These are phyloP conservation scores for Sclerotinia glacialis DNA, from an alignment of 2,329 filamentous ascomycete species.

Conservation along the genomic window DNA sequence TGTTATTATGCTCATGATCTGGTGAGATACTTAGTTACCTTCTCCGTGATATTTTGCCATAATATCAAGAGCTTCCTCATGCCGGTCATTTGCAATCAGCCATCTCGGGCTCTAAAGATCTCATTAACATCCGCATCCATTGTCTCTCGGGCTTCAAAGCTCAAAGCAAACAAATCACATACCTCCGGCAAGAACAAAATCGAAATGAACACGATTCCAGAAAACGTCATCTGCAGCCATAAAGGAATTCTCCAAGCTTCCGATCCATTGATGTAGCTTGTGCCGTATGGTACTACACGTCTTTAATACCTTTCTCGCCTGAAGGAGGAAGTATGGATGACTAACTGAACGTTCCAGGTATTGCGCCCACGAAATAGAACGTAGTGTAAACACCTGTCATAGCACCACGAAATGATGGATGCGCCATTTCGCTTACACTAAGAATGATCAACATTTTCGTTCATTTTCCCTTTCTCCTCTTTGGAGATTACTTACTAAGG, in stretches of 20 bases:
- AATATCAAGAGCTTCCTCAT: constrained; percentile 53
- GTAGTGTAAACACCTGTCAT: constrained; percentile 38
- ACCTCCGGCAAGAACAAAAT: constrained; percentile 54
- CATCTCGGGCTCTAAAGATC: constrained; percentile 46
- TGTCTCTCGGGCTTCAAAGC: accelerated
- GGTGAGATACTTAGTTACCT: constrained; percentile 33
- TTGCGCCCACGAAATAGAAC: constrained; percentile 31
- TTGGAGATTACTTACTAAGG: constrained; percentile 35
- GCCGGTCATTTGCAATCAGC: constrained; percentile 54
- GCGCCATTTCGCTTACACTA: constrained; percentile 47
- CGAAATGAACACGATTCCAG: constrained; percentile 37
- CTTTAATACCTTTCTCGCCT: background rate
- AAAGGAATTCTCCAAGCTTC: constrained; percentile 40
- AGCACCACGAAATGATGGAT: constrained; percentile 46
- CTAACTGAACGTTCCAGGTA: constrained; percentile 26
- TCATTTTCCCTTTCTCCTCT: too few species aligned
- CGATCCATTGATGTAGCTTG: constrained; percentile 15
- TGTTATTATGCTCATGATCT: background rate
- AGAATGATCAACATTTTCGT: constrained; percentile 24
- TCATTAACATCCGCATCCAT: accelerated
- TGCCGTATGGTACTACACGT: constrained; percentile 14
- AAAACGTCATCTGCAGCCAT: constrained; percentile 38
- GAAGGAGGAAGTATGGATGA: accelerated
- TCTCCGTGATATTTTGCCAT: constrained; percentile 58
- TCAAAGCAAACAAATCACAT: background rate